phyloP scores from a whole-genome alignment of 768 basidiomycete genomes.

The Stropharia rugosoannulata region DNA sequence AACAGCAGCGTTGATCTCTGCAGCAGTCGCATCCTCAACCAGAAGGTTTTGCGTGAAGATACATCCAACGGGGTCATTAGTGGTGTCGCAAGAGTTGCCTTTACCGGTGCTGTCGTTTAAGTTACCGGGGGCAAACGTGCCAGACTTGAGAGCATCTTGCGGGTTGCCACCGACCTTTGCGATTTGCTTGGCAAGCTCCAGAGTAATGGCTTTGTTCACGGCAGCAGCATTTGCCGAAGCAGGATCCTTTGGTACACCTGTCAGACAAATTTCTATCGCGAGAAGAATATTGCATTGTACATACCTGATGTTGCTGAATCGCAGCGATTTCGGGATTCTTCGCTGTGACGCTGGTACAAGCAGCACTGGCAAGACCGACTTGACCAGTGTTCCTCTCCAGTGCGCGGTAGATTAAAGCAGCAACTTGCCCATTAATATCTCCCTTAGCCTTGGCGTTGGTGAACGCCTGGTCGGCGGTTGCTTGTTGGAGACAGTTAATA shows the following conservation, averaged over 20 bases:
- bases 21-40: constrained; percentile 53
- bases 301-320: constrained; percentile 57
- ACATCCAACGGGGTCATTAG: constrained; percentile 55
- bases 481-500: constrained; percentile 63
- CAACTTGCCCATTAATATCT: constrained; percentile 54
- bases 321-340: constrained; percentile 68
- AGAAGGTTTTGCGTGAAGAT: constrained; percentile 64
- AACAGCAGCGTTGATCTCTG: constrained; percentile 56
- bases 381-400: constrained; percentile 64
- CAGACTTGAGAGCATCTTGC: constrained; percentile 53
- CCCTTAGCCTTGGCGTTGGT: constrained; percentile 67
- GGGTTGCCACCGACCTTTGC: constrained; percentile 63
- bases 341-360: constrained; percentile 56
- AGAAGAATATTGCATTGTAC: not conserved
- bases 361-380: constrained; percentile 43
- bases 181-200: constrained; percentile 66
- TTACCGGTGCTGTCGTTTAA: constrained; percentile 49
- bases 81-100: constrained; percentile 55
- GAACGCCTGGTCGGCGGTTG: constrained; percentile 67
- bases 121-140: constrained; percentile 61
- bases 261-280: not conserved
- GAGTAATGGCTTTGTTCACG: constrained; percentile 61
- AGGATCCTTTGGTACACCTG: constrained; percentile 42
- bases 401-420: constrained; percentile 61
- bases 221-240: constrained; percentile 57